Base-by-base conservation (phyloP, 495 filamentous ascomycete species). In the Thozetella sp. region DNA sequence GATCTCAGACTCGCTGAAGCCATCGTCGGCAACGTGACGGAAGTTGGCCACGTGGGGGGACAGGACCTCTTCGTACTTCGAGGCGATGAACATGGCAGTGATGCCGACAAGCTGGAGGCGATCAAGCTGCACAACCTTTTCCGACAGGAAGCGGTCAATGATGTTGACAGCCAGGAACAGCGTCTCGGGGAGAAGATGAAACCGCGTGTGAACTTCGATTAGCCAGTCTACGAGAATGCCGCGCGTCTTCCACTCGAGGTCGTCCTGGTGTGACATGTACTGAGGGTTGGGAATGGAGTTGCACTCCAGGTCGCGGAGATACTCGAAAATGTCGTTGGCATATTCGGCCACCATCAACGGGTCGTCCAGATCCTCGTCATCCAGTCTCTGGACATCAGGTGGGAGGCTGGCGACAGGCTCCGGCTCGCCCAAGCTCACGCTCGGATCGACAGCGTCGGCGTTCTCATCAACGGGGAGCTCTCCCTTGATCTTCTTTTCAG, bases 261-360 rank as follows among this genome's bases (percentile, higher is more conserved):
- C 92, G 23, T 90, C 88, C 69, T 99, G 95, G 70, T 93, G 89
- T 3, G 90, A 84, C 82, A 99, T 99, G 77, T 99, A 99, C 53
- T 93, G 76, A 10, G 93, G 88, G 74, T 98, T 98, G 45, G 96
- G 92, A 65, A 92, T 78, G 2, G 93, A 94, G 11, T 85, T 80
- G 68, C 87, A 76, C 74, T 99, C 95, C 11, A 99, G 85, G 57
- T 95, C 88, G 63, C 86, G 88, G 63, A 98, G 85, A 72, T 99
- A 97, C 45, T 98, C 94, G 74, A 99, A 98, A 67, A 99, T 98
- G 74, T 99, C 95, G 40, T 87, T 87, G 30, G 96, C 95, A 70
- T 99, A 99, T 70, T 99, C 95, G 27, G 96, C 92, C 43, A 93
- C 96, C 94, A 98, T 98, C 65, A 97, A 78, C 17, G 95, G 96